These are phyloP conservation scores for Sphenostylis stenocarpa DNA, from an alignment of 306 rosid genomes.

Conservation along the genomic window DNA sequence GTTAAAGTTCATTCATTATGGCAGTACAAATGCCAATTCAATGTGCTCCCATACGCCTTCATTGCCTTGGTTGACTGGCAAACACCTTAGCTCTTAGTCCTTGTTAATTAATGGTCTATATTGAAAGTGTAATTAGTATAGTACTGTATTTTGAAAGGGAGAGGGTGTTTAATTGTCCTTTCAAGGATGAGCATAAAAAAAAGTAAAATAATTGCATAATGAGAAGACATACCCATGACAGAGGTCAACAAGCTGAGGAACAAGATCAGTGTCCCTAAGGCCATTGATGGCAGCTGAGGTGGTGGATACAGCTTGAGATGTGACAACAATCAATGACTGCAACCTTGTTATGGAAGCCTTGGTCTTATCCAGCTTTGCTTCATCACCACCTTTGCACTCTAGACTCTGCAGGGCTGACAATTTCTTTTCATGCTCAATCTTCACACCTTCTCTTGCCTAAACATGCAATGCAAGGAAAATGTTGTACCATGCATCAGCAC, in stretches of 20 bases:
- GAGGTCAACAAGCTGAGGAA: conserved; percentile 91
- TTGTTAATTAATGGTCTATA: conserved; percentile 13
- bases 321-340: conserved; percentile 82
- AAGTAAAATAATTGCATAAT: conserved; percentile 8
- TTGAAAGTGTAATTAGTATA: background rate
- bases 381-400: conserved; percentile 87
- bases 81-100: conserved; percentile 10
- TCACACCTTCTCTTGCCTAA: conserved; percentile 86
- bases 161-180: background rate
- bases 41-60: conserved; percentile 10
- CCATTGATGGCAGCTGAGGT: conserved; percentile 81
- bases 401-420: conserved; percentile 72
- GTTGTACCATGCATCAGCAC: conserved; percentile 34
- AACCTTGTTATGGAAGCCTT: conserved; percentile 78
- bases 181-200: conserved; percentile 8
- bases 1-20: conserved; percentile 27
- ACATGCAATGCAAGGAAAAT: conserved; percentile 12
- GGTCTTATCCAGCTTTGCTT: conserved; percentile 77
- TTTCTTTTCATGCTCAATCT: conserved; percentile 88
- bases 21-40: conserved; percentile 6
- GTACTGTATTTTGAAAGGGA: background rate
- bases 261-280: conserved; percentile 85
- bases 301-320: conserved; percentile 93
- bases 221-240: conserved; percentile 73
- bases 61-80: conserved; percentile 10